Base-by-base conservation (phyloP, 495 filamentous ascomycete species). In the Pyronema omphalodes region DNA sequence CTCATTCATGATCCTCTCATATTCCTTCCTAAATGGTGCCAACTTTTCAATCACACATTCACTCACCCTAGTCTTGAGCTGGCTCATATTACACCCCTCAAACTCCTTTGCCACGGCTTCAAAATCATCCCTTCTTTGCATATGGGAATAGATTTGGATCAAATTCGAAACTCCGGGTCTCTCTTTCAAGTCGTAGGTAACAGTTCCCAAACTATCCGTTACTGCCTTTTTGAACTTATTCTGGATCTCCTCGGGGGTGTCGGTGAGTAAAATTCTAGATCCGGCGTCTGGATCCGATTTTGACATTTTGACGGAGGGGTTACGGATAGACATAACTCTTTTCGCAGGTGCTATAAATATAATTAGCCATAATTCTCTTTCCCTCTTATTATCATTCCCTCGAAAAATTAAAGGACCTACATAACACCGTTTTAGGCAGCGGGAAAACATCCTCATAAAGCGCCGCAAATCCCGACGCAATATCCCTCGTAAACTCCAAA, bases 81-180 rank as follows among this genome's bases (percentile, higher is more conserved):
- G 68, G 37, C 65, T 74, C 12, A 76, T 54, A 34, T 17, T 36
- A 8, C 9, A 60, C 11, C 67, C 67, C n/a, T 67, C 55, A 49
- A 74, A 74, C 37, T 74, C 70, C 23, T 57, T 54, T 0, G 75
- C 84, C n/a, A 93, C 62, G 33, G 77, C 71, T 14, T 71, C 66
- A 74, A 74, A 35, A 68, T 67, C 34, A 64, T 67, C 19, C 63
- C 71, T 40, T 58, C 57, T 44, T 52, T 80, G 74, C 51, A 86
- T 76, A 56, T 85, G 77, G 37, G 77, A 75, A 17, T 86, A 68
- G 36, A 98, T 74, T 46, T 84, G 76, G 15, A 98, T 67, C 12
- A 98, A 70, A 66, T 96, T 98, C 14, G 88, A 78, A 0, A 98
- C 80, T 1, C 87, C 93, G 0, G 89, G 88, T 37, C 91, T 74